Base-by-base conservation (phyloP, 2,329 filamentous ascomycete genomes). In the Penicillium brasilianum region DNA sequence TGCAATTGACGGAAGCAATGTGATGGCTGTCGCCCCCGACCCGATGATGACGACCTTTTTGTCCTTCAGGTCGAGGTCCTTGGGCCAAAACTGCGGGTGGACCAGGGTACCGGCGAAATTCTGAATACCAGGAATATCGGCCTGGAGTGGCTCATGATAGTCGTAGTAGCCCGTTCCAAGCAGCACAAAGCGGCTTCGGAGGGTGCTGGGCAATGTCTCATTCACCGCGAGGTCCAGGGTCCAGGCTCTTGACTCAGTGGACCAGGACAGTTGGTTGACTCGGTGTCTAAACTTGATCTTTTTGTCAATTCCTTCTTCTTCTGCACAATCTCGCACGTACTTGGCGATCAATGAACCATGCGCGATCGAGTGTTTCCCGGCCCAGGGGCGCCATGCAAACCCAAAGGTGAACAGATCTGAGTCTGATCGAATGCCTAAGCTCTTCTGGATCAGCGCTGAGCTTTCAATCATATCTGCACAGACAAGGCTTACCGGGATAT, bases 1-100 rank as follows among this genome's bases (percentile, higher is more conserved):
- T 0, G 86, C 85, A 37, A 94, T 77, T 39, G 80, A 83, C 0
- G 91, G 91, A 4, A 94, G 71, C 0, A 95, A 80, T 0, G 91
- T 93, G 49, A 93, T 78, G 10, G 90, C 88, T 0, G 91, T 94
- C 2, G 91, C 91, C 2, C 91, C 91, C 13, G 85, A 88, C 10
- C 90, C 90, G 62, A 93, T 84, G 58, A 93, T 80, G 50, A 90
- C 82, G 32, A 93, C 81, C 30, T 84, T 83, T 75, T 92, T 91
- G 72, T 80, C 80, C 6, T 80, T 76, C 71, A 88, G 87, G 71
- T 90, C 84, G 52, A 89, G 77, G 36, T 86, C 82, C 52, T 87
- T 77, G 0, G 88, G 88, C 90, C 90, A 92, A 74, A 89, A 90
- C 68, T 91, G 89, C 1, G 89, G 88, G 62, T 91, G 88, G 2